phyloP scores from a whole-genome alignment of 352 stramenopile genomes.

The Phytophthora palmivora region DNA sequence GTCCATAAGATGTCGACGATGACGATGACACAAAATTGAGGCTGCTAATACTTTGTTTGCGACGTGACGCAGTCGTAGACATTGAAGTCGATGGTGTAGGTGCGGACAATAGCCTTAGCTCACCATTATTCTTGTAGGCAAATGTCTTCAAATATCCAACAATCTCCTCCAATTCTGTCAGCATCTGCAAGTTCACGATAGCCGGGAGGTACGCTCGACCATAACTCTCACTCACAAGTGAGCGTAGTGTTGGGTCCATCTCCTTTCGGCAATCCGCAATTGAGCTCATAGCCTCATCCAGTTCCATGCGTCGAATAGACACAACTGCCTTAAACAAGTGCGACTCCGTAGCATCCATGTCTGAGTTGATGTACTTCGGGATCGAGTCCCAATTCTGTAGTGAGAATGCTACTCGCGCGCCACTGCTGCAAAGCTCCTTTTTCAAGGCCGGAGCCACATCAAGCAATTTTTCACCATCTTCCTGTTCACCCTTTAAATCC shows the following conservation, averaged over 20 bases:
- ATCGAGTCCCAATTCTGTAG: constrained; percentile 89
- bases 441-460: constrained; percentile 85
- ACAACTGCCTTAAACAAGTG: constrained; percentile 93
- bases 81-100: constrained; percentile 39
- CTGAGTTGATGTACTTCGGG: constrained; percentile 86
- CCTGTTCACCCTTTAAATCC: constrained; percentile 48
- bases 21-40: constrained; percentile 82
- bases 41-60: constrained; percentile 83
- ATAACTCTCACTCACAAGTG: constrained; percentile 98
- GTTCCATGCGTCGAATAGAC: constrained; percentile 94
- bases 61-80: constrained; percentile 41
- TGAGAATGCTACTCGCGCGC: constrained; percentile 80
- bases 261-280: constrained; percentile 95
- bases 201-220: constrained; percentile 95
- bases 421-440: constrained; percentile 87
- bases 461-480: constrained; percentile 59
- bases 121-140: constrained; percentile 80
- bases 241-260: constrained; percentile 97
- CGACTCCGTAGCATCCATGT: constrained; percentile 87
- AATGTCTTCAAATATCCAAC: constrained; percentile 86
- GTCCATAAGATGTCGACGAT: constrained; percentile 73
- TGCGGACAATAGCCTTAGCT: constrained; percentile 71
- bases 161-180: constrained; percentile 96
- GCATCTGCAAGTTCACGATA: constrained; percentile 98
- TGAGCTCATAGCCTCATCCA: constrained; percentile 90